Percentiles rank a stretch among this genome's conserved stretches.
These are phyloP conservation scores for Phytophthora litchii DNA, from an alignment of 352 stramenopile genomes.

Conservation along the genomic window DNA sequence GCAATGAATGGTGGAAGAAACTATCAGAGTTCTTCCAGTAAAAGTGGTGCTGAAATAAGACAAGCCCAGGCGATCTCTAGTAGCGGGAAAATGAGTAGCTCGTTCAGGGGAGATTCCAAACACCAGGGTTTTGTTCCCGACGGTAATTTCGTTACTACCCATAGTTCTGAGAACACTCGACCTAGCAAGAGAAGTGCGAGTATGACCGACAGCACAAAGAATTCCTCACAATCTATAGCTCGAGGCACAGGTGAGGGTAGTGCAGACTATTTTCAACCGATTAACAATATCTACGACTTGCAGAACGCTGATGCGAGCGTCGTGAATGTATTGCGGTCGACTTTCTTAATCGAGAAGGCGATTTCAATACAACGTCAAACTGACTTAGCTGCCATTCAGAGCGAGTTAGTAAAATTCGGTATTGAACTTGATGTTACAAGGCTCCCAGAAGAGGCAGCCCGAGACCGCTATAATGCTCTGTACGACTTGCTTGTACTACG, in stretches of 20 bases:
- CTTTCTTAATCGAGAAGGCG: conserved; percentile 73
- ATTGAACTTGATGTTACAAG: conserved; percentile 31
- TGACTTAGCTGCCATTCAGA: conserved; percentile 37
- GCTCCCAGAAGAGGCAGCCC: conserved; percentile 8
- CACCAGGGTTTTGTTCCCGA: conserved; percentile 4
- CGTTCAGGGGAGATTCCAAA: not conserved
- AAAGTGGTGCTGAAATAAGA: conserved; percentile 7
- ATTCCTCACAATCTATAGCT: not conserved
- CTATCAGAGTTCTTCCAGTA: not conserved
- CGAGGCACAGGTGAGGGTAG: conserved; percentile 10
- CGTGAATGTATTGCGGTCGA: conserved; percentile 61
- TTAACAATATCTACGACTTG: conserved; percentile 66
- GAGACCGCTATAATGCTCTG: conserved; percentile 53
- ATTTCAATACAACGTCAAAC: conserved; percentile 68
- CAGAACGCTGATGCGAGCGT: conserved; percentile 49
- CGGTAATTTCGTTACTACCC: conserved; percentile 1
- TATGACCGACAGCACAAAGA: not conserved
- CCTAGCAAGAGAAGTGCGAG: not conserved
- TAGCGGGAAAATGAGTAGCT: not conserved
- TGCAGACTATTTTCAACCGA: conserved; percentile 10
- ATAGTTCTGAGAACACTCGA: not conserved
- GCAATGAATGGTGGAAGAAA: not conserved
- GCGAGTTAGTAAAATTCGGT: conserved; percentile 68
- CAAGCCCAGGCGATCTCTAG: conserved; percentile 2
- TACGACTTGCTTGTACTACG: conserved; percentile 76